Conservation (phyloP, 495 filamentous ascomycete genomes). For the Patellaria atrata region DNA sequence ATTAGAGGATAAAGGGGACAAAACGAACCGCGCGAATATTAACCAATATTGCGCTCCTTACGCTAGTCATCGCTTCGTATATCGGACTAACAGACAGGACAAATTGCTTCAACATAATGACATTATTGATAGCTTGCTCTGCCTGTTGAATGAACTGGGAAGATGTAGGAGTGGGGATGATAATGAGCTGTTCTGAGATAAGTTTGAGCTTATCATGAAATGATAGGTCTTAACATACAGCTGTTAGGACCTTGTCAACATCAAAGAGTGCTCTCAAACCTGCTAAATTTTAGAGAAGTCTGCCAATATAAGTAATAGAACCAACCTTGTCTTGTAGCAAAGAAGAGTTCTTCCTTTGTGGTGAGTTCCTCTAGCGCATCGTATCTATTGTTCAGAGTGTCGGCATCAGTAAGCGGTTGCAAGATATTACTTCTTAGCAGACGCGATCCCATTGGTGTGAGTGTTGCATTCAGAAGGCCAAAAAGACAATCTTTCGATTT, state of each 20-base stretch:
- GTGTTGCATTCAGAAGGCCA: conserved; percentile 68
- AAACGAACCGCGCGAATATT: conserved; percentile 45
- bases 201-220: background rate
- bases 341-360: conserved; percentile 77
- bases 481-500: conserved; percentile 70
- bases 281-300: conserved; percentile 18
- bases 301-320: conserved; percentile 1
- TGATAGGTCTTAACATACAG: conserved; percentile 29
- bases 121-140: conserved; percentile 71
- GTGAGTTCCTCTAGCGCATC: conserved; percentile 78
- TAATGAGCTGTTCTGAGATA: conserved; percentile 41
- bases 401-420: conserved; percentile 68
- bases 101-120: conserved; percentile 77
- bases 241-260: conserved; percentile 50
- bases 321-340: conserved; percentile 50
- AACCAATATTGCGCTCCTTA: conserved; percentile 48
- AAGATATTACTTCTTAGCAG: conserved; percentile 69
- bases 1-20: background rate
- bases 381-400: conserved; percentile 49
- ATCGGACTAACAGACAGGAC: conserved; percentile 52
- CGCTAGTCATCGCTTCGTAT: conserved; percentile 50
- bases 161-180: conserved; percentile 47
- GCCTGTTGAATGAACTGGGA: conserved; percentile 51
- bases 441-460: conserved; percentile 77
- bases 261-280: conserved; percentile 63